phyloP scores from a whole-genome alignment of 108 stramenopile genomes.

The Cyclostephanos tholiformis region DNA sequence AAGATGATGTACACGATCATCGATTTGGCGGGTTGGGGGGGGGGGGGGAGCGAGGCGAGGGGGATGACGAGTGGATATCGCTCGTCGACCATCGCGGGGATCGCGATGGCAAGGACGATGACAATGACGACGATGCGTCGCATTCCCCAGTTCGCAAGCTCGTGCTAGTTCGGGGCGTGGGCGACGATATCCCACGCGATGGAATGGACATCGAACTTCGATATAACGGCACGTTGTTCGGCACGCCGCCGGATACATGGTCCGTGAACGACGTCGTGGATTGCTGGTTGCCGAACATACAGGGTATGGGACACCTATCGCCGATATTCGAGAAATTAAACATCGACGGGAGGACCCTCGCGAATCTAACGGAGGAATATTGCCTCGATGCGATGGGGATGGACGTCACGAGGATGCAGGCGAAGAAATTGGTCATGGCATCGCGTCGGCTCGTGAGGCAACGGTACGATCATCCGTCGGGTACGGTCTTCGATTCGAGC shows the following conservation, averaged over 20 bases:
- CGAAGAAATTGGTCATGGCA: constrained; percentile 74
- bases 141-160: constrained; percentile 39
- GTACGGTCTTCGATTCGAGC: constrained; percentile 60
- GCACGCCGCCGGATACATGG: constrained; percentile 31
- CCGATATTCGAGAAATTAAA: constrained; percentile 34
- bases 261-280: constrained; percentile 52
- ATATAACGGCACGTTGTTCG: constrained; percentile 42
- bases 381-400: constrained; percentile 42
- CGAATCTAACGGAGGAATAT: constrained; percentile 60
- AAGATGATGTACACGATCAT: not conserved
- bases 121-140: not conserved
- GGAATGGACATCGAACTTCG: constrained; percentile 33
- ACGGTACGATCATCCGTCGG: constrained; percentile 35
- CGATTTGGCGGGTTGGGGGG: not conserved
- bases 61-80: constrained; percentile 37
- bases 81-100: too few relatives aligned
- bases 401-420: constrained; percentile 50
- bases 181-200: constrained; percentile 24
- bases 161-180: constrained; percentile 23
- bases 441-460: constrained; percentile 44
- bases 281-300: constrained; percentile 61
- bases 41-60: too few relatives aligned
- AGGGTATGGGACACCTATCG: constrained; percentile 49
- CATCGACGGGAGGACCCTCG: constrained; percentile 48
- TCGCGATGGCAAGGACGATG: not conserved